Evolutionary conservation across 192 early-diverging fungal genomes (phyloP).

Genomic region (Endogone sp.): DNA sequence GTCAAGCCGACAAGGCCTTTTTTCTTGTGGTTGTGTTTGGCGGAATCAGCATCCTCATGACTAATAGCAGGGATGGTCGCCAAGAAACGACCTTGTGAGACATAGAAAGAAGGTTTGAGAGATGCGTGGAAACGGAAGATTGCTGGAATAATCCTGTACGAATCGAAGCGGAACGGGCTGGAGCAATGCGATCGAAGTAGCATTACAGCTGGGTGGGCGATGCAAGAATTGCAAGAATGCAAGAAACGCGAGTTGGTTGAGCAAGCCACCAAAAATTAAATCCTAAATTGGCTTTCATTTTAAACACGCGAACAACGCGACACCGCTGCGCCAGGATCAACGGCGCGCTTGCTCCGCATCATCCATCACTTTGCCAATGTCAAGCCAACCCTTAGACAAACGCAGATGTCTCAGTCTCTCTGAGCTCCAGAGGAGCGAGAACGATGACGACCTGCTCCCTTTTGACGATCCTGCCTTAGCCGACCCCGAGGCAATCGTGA

Average conservation of each 20-base stretch:
- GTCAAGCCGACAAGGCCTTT: slow-evolving; percentile 42
- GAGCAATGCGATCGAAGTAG: not conserved
- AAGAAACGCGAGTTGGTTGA: not conserved
- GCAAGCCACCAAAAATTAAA: too few relatives aligned
- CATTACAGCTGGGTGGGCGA: not conserved
- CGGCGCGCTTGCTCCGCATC: too few relatives aligned
- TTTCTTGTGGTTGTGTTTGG: slow-evolving; percentile 11
- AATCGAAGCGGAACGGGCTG: not conserved
- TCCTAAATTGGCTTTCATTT: too few relatives aligned
- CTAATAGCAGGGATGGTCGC: not conserved
- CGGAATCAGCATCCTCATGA: not conserved
- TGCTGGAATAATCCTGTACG: not conserved
- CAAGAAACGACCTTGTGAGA: not conserved
- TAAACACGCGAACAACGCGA: not conserved
- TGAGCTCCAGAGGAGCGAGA: not conserved
- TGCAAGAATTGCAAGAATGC: not conserved
- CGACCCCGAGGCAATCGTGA: not conserved
- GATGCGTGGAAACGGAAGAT: not conserved
- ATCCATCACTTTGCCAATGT: too few relatives aligned
- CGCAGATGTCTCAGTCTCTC: not conserved
- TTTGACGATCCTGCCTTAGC: not conserved
- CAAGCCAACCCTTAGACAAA: too few relatives aligned
- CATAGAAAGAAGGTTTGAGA: too few relatives aligned
- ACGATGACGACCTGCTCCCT: not conserved
- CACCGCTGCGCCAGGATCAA: too few relatives aligned